These are phyloP conservation scores for Fusarium sp. DNA, from an alignment of 2,329 filamentous ascomycete species.

Conservation along the genomic window DNA sequence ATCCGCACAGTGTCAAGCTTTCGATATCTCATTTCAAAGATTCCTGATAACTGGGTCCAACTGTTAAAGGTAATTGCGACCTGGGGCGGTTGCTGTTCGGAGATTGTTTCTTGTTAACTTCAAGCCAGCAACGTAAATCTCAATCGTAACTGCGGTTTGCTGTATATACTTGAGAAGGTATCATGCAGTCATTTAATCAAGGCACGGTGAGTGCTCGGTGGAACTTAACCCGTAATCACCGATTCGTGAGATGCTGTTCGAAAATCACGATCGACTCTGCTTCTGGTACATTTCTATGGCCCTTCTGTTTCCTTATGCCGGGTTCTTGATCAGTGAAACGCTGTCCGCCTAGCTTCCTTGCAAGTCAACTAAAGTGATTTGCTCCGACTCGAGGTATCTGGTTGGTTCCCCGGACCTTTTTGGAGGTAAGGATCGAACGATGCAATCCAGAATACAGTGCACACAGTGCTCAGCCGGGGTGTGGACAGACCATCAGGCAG, in stretches of 20 bases:
- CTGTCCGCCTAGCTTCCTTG: not conserved
- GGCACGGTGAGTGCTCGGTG: not conserved
- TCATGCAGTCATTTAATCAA: not conserved
- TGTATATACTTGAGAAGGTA: not conserved
- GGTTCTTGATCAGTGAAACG: slow-evolving; percentile 18
- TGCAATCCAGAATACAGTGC: slow-evolving; percentile 41
- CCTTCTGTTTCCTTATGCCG: slow-evolving; percentile 20
- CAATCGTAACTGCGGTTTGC: not conserved
- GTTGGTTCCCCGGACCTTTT: slow-evolving; percentile 31
- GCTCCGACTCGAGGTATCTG: slow-evolving; percentile 3
- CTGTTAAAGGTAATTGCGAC: not conserved
- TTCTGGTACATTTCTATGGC: slow-evolving; percentile 17
- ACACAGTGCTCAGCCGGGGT: slow-evolving; percentile 9
- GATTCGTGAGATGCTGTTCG: slow-evolving; percentile 14
- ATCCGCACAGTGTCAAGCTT: slow-evolving; percentile 33
- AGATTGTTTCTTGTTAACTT: slow-evolving; percentile 10
- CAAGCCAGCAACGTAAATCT: not conserved
- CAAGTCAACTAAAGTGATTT: slow-evolving; percentile 10
- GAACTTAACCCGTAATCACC: not conserved
- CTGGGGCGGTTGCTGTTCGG: not conserved
- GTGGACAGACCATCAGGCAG: not conserved
- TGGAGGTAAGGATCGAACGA: slow-evolving; percentile 44
- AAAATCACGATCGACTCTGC: slow-evolving; percentile 27
- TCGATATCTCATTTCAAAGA: slow-evolving; percentile 13
- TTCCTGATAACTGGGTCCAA: slow-evolving; percentile 8